These are phyloP conservation scores for Trebouxia sp. DNA, from an alignment of 139 green algal genomes.

Conservation along the genomic window DNA sequence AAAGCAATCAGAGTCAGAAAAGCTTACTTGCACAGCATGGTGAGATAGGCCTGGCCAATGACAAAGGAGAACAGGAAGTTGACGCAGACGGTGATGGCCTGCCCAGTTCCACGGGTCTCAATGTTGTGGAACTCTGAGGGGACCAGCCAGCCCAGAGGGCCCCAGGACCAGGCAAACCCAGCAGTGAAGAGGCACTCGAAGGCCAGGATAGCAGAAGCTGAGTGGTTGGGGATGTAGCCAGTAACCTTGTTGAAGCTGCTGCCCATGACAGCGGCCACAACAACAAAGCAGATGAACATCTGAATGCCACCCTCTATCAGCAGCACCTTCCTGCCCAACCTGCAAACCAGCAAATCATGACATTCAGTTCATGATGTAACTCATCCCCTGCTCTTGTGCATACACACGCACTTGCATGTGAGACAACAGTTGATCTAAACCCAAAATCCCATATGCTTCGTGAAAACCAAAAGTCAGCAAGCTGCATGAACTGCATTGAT, in stretches of 20 bases:
- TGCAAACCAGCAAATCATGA: slow-evolving; percentile 12
- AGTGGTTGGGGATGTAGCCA: slow-evolving; percentile 4
- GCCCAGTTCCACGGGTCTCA: slow-evolving; percentile 29
- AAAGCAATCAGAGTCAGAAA: background rate
- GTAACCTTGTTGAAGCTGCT: slow-evolving; percentile 30
- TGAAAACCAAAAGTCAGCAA: too few species aligned
- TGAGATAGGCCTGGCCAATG: slow-evolving; percentile 63
- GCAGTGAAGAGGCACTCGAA: slow-evolving; percentile 51
- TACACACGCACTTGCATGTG: background rate
- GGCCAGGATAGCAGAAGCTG: slow-evolving; percentile 34
- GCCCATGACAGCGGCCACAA: slow-evolving; percentile 15
- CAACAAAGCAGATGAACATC: slow-evolving; percentile 30
- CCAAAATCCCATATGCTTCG: too few species aligned
- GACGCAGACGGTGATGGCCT: slow-evolving; percentile 42
- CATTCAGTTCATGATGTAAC: too few species aligned
- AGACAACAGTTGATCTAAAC: too few species aligned
- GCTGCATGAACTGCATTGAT: too few species aligned
- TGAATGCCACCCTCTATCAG: slow-evolving; percentile 25
- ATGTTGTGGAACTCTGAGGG: slow-evolving; percentile 50
- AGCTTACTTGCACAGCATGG: slow-evolving; percentile 50
- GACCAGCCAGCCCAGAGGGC: slow-evolving; percentile 62
- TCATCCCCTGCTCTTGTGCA: too few species aligned
- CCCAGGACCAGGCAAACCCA: slow-evolving; percentile 67
- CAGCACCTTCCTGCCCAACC: slow-evolving; percentile 23
- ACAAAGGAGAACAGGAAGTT: slow-evolving; percentile 64